These are phyloP conservation scores for Rhodofomes roseus DNA, from an alignment of 1,284 basidiomycete species.

Conservation along the genomic window DNA sequence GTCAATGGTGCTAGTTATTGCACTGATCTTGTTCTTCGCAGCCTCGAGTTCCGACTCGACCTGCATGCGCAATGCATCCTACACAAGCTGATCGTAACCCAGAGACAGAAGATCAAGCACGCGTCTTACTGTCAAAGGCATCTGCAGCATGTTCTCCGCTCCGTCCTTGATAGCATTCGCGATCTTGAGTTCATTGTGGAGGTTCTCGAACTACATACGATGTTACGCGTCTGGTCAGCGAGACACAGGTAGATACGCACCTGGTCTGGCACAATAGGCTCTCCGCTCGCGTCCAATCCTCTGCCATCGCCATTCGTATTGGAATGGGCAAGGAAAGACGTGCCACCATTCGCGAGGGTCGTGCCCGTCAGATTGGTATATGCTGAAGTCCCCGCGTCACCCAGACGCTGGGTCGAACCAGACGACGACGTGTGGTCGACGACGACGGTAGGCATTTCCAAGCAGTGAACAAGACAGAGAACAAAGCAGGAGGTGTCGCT, in stretches of 20 bases:
- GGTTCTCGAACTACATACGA: conserved; percentile 52
- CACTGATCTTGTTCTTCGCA: conserved; percentile 69
- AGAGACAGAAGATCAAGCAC: background rate
- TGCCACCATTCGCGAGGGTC: background rate
- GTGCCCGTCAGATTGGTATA: background rate
- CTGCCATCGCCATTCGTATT: background rate
- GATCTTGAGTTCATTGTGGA: conserved; percentile 63
- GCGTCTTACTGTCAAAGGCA: conserved; percentile 53
- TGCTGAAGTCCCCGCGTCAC: background rate
- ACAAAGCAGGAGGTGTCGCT: background rate
- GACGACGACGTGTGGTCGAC: background rate
- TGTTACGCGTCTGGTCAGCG: background rate
- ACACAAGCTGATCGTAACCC: conserved; percentile 3
- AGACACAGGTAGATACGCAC: background rate
- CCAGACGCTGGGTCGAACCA: background rate
- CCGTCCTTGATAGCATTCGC: conserved; percentile 83
- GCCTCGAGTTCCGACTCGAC: conserved; percentile 75
- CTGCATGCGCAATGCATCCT: conserved; percentile 60
- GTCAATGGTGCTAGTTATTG: conserved; percentile 61
- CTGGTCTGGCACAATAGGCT: conserved; percentile 2
- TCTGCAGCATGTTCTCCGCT: conserved; percentile 77
- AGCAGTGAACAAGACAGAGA: background rate
- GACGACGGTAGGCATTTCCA: background rate
- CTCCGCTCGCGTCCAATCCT: background rate
- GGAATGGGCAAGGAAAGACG: background rate